A percentile compares a stretch with the other conserved stretches of the same genome.
phyloP scores from a whole-genome alignment of 352 stramenopile genomes.

The Globisporangium spinosum region DNA sequence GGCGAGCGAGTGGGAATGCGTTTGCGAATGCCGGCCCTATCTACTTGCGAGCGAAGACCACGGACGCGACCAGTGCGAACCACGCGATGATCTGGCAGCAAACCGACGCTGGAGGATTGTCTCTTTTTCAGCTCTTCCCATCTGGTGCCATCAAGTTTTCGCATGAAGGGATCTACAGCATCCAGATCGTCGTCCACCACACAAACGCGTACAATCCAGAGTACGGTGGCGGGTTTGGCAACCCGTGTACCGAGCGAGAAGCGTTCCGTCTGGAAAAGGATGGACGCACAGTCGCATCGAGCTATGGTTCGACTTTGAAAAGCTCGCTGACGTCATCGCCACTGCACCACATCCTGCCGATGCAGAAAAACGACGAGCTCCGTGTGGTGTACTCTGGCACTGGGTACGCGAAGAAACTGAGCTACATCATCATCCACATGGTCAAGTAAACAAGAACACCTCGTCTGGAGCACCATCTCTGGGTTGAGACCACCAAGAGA shows the following conservation, averaged over 20 bases:
- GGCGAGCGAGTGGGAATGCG: background rate
- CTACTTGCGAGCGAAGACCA: background rate
- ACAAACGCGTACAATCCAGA: background rate
- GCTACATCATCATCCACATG: slow-evolving; percentile 31
- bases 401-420: background rate
- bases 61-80: background rate
- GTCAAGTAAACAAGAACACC: background rate
- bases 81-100: background rate
- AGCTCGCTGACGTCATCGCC: background rate
- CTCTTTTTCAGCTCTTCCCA: background rate
- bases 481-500: no score
- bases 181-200: slow-evolving; percentile 9
- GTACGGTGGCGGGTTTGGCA: background rate
- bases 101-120: background rate
- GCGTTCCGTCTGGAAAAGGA: slow-evolving; percentile 9
- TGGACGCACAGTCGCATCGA: background rate
- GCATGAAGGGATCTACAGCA: slow-evolving; percentile 6
- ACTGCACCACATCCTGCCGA: background rate
- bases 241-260: background rate
- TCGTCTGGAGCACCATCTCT: no score
- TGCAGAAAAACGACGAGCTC: slow-evolving; percentile 5
- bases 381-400: slow-evolving; percentile 10
- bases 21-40: background rate
- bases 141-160: background rate
- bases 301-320: background rate